Conservation (phyloP, 2,329 filamentous ascomycete genomes). For the Talaromyces sp. region DNA sequence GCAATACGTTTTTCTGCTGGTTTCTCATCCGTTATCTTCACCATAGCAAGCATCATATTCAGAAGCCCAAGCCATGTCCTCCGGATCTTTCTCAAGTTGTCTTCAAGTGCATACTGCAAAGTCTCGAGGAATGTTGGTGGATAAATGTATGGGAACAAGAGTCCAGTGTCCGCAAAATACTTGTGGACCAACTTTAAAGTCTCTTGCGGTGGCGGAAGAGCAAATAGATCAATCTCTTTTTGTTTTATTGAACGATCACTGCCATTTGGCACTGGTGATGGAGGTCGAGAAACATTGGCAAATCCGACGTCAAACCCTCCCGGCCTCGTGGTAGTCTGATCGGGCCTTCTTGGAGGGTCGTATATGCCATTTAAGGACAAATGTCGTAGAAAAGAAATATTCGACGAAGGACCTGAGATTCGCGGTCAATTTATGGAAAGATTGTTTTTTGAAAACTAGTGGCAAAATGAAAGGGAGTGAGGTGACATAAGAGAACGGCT, state of each 20-base stretch:
- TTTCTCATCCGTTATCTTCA: constrained; percentile 29
- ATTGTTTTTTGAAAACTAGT: not conserved
- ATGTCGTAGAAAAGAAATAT: constrained; percentile 41
- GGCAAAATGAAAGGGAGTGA: not conserved
- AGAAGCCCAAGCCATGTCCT: constrained; percentile 52
- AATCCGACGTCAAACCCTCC: not conserved
- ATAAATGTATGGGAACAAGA: constrained; percentile 38
- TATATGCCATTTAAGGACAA: constrained; percentile 29
- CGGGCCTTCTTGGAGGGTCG: not conserved
- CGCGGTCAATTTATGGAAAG: not conserved
- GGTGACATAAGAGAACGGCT: not conserved
- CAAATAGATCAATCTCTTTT: constrained; percentile 26
- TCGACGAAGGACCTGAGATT: constrained; percentile 38
- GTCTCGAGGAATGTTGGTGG: constrained; percentile 36
- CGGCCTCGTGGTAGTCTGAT: not conserved
- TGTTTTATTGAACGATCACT: not conserved
- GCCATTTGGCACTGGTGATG: not conserved
- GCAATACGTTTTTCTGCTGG: constrained; percentile 35
- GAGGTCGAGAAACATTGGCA: not conserved
- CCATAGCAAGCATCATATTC: constrained; percentile 52
- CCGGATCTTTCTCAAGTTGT: constrained; percentile 35
- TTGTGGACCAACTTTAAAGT: constrained; percentile 30
- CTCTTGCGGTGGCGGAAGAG: constrained; percentile 30
- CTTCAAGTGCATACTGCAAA: constrained; percentile 31
- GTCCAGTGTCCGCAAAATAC: constrained; percentile 39